Evolutionary conservation across 2,329 filamentous ascomycete genomes (phyloP).

Genomic region (Penicillium sp.): DNA sequence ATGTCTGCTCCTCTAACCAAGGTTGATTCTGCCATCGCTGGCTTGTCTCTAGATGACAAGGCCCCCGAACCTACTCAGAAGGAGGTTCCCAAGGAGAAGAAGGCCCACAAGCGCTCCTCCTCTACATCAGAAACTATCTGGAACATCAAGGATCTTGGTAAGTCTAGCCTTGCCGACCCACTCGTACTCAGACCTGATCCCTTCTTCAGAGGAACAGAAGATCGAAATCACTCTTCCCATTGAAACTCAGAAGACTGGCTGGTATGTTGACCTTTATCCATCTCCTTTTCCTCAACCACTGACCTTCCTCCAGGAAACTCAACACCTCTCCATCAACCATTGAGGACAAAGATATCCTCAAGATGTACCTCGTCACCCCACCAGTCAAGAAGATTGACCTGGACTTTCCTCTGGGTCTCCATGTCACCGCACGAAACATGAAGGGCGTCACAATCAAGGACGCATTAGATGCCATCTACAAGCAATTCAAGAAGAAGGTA

Average conservation of each 20-base stretch:
- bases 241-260: constrained; percentile 35
- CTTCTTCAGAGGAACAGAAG: constrained; percentile 25
- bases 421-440: constrained; percentile 83
- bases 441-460: constrained; percentile 98
- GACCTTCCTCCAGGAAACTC: constrained; percentile 65
- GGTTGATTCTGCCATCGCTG: constrained; percentile 86
- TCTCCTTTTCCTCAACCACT: neutral
- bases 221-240: constrained; percentile 33
- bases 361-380: constrained; percentile 72
- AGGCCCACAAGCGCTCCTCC: constrained; percentile 63
- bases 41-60: constrained; percentile 63
- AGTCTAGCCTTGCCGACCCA: constrained; percentile 30
- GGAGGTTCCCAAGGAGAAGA: constrained; percentile 30
- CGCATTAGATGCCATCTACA: constrained; percentile 89
- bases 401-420: constrained; percentile 79
- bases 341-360: constrained; percentile 79
- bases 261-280: constrained; percentile 19
- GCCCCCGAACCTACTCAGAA: constrained; percentile 27
- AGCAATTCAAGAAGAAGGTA: constrained; percentile 95
- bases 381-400: constrained; percentile 92
- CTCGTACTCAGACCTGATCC: neutral
- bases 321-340: constrained; percentile 75
- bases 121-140: constrained; percentile 67
- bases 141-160: constrained; percentile 84
- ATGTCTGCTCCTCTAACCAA: constrained; percentile 69